Conservation (phyloP, 2,329 filamentous ascomycete genomes). For the Colletotrichum acutatum region DNA sequence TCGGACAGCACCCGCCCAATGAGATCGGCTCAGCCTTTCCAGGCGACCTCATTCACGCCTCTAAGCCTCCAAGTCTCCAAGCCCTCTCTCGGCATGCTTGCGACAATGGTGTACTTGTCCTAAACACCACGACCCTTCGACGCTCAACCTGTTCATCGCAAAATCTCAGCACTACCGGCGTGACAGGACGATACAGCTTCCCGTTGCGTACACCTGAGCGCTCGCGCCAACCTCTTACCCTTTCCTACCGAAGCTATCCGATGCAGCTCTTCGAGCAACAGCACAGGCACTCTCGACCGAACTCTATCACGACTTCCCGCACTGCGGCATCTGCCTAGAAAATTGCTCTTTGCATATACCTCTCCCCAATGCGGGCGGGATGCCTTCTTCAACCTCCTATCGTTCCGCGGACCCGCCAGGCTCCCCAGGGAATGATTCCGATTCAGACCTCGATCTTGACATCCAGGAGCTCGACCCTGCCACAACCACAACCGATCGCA, state of each 20-base stretch:
- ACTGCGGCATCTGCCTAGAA: conserved; percentile 14
- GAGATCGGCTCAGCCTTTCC: conserved; percentile 21
- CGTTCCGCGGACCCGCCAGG: conserved; percentile 71
- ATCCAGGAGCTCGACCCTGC: conserved; percentile 81
- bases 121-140: conserved; percentile 10
- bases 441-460: conserved; percentile 82
- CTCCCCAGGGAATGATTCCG: conserved; percentile 74
- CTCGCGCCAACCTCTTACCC: conserved; percentile 1
- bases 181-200: conserved; percentile 3
- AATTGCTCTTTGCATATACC: conserved; percentile 26
- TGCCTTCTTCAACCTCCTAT: conserved; percentile 66
- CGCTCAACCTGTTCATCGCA: not conserved
- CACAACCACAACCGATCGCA: conserved; percentile 41
- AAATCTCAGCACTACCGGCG: not conserved
- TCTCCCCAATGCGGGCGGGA: conserved; percentile 52
- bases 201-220: not conserved
- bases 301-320: conserved; percentile 31
- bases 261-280: conserved; percentile 33
- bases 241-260: conserved; percentile 22
- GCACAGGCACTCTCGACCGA: conserved; percentile 28
- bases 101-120: conserved; percentile 20
- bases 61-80: conserved; percentile 2
- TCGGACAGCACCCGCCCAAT: conserved; percentile 19
- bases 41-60: not conserved
- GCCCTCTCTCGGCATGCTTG: conserved; percentile 20